Evolutionary conservation across 345 rosid genomes (phyloP), one percentile per base, ranked within the genome.

Genomic region (Bruguiera gymnorhiza): DNA sequence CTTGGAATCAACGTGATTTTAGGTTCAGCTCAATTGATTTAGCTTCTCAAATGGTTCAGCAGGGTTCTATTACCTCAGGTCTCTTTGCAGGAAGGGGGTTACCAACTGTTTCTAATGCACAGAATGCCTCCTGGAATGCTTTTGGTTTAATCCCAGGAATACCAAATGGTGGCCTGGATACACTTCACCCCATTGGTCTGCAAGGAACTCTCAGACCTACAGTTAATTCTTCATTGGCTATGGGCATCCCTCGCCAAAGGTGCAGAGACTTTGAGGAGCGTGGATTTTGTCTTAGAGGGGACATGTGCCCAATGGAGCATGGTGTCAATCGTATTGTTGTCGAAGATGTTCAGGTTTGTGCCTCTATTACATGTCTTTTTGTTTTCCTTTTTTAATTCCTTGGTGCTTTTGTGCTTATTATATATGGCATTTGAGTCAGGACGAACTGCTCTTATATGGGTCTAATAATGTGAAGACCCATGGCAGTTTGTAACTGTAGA

Each of bases 301-400:
- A 92, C 79, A 92, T 95, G 90, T 95, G 98, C 80, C 99, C 96
- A 8, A 90, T 95, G 99, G 99, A 95, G 92, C 99, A 95, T 86
- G 99, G 99, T 70, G 84, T 95, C 67, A 95, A 95, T 84, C 97
- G 90, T 46, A 95, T 95, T 74, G 99, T 92, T 71, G 87, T 95
- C 76, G 98, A 95, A 65, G 98, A 95, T 79, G 98, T 95, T 70
- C 99, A 92, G 97, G 99, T 95, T 78, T 76, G 73, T 43, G 19
- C 50, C 50, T 43, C 50, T 43, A 15, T 11, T 3, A 43, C 50
- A 15, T 43, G 18, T 43, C 1, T 10, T 10, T 43, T 13, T 43
- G 15, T 39, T 39, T 39, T 32, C 36, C 6, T 39, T 39, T 3
- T 3, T 3, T 13, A 3, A 13, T 13, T 15, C 18, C 50, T 3